Percentiles rank a stretch among this genome's conserved stretches.
Evolutionary conservation across 2,329 filamentous ascomycete genomes (phyloP).

Genomic region (Elsinoe fawcettii): DNA sequence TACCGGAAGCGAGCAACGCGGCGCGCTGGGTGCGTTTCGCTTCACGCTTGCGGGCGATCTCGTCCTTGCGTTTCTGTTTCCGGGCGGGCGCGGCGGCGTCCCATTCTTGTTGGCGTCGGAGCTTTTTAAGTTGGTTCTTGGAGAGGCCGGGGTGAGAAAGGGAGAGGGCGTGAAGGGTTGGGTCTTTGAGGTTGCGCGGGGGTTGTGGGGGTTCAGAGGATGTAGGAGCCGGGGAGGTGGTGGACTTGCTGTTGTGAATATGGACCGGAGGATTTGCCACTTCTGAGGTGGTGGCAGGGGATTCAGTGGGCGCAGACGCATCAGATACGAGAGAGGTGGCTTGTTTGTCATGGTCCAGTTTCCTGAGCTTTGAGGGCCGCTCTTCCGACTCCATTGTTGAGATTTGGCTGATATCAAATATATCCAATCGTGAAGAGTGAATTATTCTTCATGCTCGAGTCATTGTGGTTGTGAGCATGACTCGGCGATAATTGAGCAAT

Average conservation of each 20-base stretch:
- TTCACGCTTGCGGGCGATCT: constrained; percentile 46
- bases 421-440: not conserved
- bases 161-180: constrained; percentile 3
- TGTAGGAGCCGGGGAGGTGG: not conserved
- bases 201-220: too few relatives aligned
- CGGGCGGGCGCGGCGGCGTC: constrained; percentile 58
- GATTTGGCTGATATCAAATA: not conserved
- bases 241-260: not conserved
- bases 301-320: not conserved
- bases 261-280: not conserved
- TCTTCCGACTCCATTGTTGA: constrained; percentile 48
- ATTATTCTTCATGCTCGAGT: constrained; percentile 4
- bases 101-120: constrained; percentile 64
- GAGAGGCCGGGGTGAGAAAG: constrained; percentile 47
- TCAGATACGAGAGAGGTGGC: not conserved
- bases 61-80: constrained; percentile 52
- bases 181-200: constrained; percentile 3
- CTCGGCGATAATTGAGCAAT: not conserved
- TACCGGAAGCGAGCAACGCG: constrained; percentile 16
- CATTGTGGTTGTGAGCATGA: not conserved
- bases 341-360: constrained; percentile 36
- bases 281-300: constrained; percentile 13
- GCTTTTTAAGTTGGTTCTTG: constrained; percentile 79
- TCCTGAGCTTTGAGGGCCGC: constrained; percentile 48
- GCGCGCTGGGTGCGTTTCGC: constrained; percentile 35